Conservation (phyloP, 257 asterid genomes). For the Vinca minor region DNA sequence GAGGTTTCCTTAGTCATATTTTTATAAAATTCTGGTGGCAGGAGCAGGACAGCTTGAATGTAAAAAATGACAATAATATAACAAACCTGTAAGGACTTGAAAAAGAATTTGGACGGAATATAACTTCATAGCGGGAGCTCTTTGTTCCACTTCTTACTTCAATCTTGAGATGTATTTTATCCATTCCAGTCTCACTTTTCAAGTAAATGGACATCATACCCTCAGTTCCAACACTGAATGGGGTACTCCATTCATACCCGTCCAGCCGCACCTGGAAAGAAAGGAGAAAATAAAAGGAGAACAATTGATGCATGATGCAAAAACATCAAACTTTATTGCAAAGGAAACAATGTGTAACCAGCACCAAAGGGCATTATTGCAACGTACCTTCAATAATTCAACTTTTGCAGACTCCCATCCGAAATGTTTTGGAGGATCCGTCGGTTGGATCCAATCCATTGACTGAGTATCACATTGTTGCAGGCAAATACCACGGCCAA, state of each 20-base stretch:
- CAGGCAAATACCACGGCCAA: slow-evolving; percentile 66
- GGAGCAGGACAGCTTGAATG: slow-evolving; percentile 4
- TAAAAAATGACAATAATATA: slow-evolving; percentile 12
- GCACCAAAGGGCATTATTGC: slow-evolving; percentile 15
- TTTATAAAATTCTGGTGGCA: neutral
- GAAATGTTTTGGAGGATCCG: slow-evolving; percentile 71
- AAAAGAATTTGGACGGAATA: slow-evolving; percentile 70
- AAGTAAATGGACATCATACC: slow-evolving; percentile 70
- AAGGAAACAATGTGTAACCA: slow-evolving; percentile 11
- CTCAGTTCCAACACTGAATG: slow-evolving; percentile 65
- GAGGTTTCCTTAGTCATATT: slow-evolving; percentile 9
- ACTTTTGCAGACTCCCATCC: slow-evolving; percentile 74
- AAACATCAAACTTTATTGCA: neutral
- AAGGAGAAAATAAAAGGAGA: slow-evolving; percentile 10
- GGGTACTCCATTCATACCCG: slow-evolving; percentile 84
- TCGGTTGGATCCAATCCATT: slow-evolving; percentile 69
- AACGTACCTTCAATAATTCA: slow-evolving; percentile 72
- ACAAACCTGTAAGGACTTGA: slow-evolving; percentile 94
- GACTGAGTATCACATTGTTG: slow-evolving; percentile 66
- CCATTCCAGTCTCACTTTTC: slow-evolving; percentile 51
- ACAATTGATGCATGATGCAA: neutral
- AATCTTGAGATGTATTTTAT: slow-evolving; percentile 42
- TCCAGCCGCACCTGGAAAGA: slow-evolving; percentile 60
- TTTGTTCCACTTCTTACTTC: slow-evolving; percentile 88
- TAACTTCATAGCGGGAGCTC: slow-evolving; percentile 67